These are phyloP conservation scores for Crithidia expoeki DNA, from an alignment of 208 protist genomes.

Conservation along the genomic window DNA sequence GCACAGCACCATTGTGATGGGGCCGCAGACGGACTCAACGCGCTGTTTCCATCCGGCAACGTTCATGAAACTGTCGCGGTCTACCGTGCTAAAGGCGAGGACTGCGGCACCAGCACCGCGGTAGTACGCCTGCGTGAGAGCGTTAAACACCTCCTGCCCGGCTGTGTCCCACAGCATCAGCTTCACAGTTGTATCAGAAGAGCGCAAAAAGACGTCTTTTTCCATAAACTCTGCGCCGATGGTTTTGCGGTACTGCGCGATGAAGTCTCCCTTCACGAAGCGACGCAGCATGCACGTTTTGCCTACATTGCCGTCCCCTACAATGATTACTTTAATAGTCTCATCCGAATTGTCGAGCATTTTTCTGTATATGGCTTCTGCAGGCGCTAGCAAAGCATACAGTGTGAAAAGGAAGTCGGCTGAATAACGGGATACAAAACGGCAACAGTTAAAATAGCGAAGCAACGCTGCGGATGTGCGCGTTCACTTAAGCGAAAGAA, in stretches of 20 bases:
- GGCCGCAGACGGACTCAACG: constrained; percentile 81
- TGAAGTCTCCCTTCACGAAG: constrained; percentile 92
- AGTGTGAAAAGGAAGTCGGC: not conserved
- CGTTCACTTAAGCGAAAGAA: no score
- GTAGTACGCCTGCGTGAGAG: constrained; percentile 94
- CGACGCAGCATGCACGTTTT: constrained; percentile 94
- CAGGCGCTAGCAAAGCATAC: not conserved
- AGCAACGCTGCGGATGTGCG: no score
- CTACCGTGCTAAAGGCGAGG: constrained; percentile 90
- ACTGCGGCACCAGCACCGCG: constrained; percentile 86
- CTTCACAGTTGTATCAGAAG: constrained; percentile 68
- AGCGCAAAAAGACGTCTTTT: constrained; percentile 83
- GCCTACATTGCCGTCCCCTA: constrained; percentile 95
- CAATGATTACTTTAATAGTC: constrained; percentile 95
- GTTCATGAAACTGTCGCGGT: constrained; percentile 87
- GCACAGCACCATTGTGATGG: constrained; percentile 92
- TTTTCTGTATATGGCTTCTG: not conserved
- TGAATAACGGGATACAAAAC: not conserved
- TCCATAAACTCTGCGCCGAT: constrained; percentile 94
- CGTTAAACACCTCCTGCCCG: constrained; percentile 93
- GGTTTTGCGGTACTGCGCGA: constrained; percentile 92
- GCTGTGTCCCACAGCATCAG: constrained; percentile 96
- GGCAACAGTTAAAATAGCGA: no score
- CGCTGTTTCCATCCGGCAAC: constrained; percentile 88
- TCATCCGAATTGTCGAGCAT: constrained; percentile 62